A percentile compares a stretch with the other conserved stretches of the same genome.
Conservation (phyloP, 805 yeast genomes). For the Yarrowia osloensis region DNA sequence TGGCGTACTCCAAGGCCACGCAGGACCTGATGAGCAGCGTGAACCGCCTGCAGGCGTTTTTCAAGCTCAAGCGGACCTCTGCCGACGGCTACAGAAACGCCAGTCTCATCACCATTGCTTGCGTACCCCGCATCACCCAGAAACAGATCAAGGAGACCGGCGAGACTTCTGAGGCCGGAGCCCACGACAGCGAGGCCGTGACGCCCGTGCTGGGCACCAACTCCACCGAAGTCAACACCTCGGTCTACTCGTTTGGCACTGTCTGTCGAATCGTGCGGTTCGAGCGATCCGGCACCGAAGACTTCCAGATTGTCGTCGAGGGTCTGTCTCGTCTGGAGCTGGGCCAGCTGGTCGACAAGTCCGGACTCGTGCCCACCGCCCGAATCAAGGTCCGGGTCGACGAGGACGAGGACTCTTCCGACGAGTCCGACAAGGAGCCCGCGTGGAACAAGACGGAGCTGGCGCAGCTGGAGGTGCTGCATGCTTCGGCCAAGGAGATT, state of each 20-base stretch:
- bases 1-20: slow-evolving; percentile 22
- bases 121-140: slow-evolving; percentile 24
- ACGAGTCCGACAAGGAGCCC: background rate
- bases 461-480: slow-evolving; percentile 31
- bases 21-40: slow-evolving; percentile 22
- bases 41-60: slow-evolving; percentile 2
- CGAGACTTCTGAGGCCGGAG: background rate
- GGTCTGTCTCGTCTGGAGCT: slow-evolving; percentile 35
- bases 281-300: slow-evolving; percentile 33
- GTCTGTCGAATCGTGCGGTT: slow-evolving; percentile 35
- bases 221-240: slow-evolving; percentile 26
- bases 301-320: slow-evolving; percentile 34
- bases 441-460: slow-evolving; percentile 10
- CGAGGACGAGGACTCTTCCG: slow-evolving; percentile 17
- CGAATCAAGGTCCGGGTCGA: background rate
- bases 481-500: slow-evolving; percentile 33
- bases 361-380: slow-evolving; percentile 23
- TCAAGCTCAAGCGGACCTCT: slow-evolving; percentile 25
- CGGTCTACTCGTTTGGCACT: slow-evolving; percentile 32
- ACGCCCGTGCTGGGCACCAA: slow-evolving; percentile 16
- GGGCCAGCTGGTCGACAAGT: slow-evolving; percentile 20
- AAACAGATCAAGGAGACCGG: slow-evolving; percentile 21
- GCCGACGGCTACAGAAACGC: slow-evolving; percentile 30
- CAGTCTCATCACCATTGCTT: slow-evolving; percentile 28
- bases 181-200: background rate